These are phyloP conservation scores for Coccomyxa subellipsoidea DNA, from an alignment of 163 green algal species.

Conservation along the genomic window DNA sequence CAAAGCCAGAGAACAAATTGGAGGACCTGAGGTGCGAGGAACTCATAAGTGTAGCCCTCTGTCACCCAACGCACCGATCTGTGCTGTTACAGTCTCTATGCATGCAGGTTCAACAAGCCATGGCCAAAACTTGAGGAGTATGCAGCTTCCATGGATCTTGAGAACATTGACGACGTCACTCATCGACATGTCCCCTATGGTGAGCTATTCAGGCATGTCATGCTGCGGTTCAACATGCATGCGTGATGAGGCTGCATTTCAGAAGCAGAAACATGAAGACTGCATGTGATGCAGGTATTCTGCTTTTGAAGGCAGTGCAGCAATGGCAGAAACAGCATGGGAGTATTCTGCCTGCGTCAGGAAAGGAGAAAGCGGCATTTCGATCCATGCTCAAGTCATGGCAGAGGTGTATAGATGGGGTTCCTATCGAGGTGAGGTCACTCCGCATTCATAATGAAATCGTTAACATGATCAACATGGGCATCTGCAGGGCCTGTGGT, in stretches of 20 bases:
- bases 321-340: constrained; percentile 57
- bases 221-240: background rate
- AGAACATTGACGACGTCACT: constrained; percentile 63
- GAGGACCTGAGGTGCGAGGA: constrained; percentile 76
- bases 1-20: constrained; percentile 84
- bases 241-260: too few species aligned
- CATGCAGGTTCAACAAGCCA: constrained; percentile 62
- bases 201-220: constrained; percentile 11
- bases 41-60: background rate
- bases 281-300: constrained; percentile 44
- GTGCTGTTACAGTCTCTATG: background rate
- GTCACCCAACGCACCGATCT: background rate
- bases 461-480: too few species aligned
- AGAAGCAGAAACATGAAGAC: background rate
- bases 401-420: constrained; percentile 25
- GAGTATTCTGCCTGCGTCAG: constrained; percentile 37
- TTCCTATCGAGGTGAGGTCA: background rate
- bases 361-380: constrained; percentile 60
- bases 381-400: constrained; percentile 59
- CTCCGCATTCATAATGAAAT: too few species aligned
- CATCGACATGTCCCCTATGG: constrained; percentile 89
- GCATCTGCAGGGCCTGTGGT: background rate
- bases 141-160: constrained; percentile 66
- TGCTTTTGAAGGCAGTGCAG: constrained; percentile 70
- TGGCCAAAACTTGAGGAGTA: constrained; percentile 77